Evolutionary conservation across 352 stramenopile genomes (phyloP), one percentile per base, ranked within the genome.

Genomic region (Phytopythium delawarense): DNA sequence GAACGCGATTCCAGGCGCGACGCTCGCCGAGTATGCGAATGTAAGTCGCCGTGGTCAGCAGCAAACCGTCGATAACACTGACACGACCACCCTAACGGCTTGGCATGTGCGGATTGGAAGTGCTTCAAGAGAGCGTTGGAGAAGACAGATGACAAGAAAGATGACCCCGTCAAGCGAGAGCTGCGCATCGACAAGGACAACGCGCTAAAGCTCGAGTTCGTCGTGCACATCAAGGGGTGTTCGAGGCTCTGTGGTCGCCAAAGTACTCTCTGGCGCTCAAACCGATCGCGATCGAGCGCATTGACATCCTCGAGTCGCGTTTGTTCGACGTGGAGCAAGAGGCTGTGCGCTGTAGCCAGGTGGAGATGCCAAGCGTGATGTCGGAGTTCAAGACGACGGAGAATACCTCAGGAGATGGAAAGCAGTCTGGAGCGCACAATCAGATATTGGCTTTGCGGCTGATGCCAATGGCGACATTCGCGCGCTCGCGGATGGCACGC

Each of bases 41-140:
- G 53, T 59, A 37, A 28, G 25, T 28, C 20, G 20, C 16, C 20
- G 32, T 8, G 15, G n/a, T 39, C 32, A 12, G 34, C 7, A 39
- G 12, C 1, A 21, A 30, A 20, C 18, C 8, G 5, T 34, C n/a
- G 28, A 35, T 37, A 8, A 1, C 21, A 39, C 12, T 39, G 25
- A 28, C 34, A 39, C 34, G 11, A 12, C 34, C 5, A 39, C 11
- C 5, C 7, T 46, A 58, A 45, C 9, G 7, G 7, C 16, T 1
- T 58, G n/a, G 25, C 25, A 28, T 28, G 15, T 51, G 45, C n/a
- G 46, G 5, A 9, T 7, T 37, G 7, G 8, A 3, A 59, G 53
- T 59, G 53, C 35, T 49, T 59, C 53, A 42, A 59, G 20, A 28
- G 16, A 30, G 53, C 53, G n/a, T 37, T 59, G 25, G 53, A 59